phyloP scores from a whole-genome alignment of 2,329 filamentous ascomycete species.

The Ustilaginoidea virens region DNA sequence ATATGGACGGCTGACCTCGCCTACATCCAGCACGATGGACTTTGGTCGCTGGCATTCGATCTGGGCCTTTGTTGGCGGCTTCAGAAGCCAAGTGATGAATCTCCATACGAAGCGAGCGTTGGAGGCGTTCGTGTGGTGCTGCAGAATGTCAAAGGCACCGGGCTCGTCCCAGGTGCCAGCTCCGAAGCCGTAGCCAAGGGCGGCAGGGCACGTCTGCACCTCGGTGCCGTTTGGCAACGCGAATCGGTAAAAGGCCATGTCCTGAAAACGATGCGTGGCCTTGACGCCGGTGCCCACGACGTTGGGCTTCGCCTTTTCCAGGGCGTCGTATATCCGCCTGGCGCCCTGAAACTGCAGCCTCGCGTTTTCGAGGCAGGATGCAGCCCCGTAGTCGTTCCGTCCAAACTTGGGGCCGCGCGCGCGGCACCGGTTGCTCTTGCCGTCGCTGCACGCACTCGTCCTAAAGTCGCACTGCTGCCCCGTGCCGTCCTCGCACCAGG shows the following conservation, averaged over 20 bases:
- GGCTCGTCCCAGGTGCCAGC: constrained; percentile 83
- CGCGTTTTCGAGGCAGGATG: constrained; percentile 66
- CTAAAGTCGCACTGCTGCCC: constrained; percentile 53
- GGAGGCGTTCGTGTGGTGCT: constrained; percentile 57
- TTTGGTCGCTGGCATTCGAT: constrained; percentile 65
- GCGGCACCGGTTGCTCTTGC: constrained; percentile 51
- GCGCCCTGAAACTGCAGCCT: constrained; percentile 49
- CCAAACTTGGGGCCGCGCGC: constrained; percentile 53
- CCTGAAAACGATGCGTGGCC: constrained; percentile 66
- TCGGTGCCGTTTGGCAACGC: constrained; percentile 53
- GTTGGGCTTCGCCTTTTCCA: constrained; percentile 29
- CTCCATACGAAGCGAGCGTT: constrained; percentile 64
- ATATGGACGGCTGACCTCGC: constrained; percentile 60
- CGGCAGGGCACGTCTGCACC: constrained; percentile 67
- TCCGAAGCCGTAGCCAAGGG: constrained; percentile 78
- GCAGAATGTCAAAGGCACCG: constrained; percentile 78
- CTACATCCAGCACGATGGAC: constrained; percentile 74
- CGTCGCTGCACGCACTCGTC: constrained; percentile 63
- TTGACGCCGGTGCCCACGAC: constrained; percentile 52
- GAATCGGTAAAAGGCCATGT: constrained; percentile 63
- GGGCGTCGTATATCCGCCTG: constrained; percentile 29
- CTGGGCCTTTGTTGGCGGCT: constrained; percentile 53
- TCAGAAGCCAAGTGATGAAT: constrained; percentile 54
- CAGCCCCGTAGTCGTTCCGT: constrained; percentile 51
- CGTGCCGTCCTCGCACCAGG: constrained; percentile 74